A percentile compares a stretch with the other conserved stretches of the same genome.
Conservation (phyloP, 139 green algal species). For the Diplosphaera chodatii region DNA sequence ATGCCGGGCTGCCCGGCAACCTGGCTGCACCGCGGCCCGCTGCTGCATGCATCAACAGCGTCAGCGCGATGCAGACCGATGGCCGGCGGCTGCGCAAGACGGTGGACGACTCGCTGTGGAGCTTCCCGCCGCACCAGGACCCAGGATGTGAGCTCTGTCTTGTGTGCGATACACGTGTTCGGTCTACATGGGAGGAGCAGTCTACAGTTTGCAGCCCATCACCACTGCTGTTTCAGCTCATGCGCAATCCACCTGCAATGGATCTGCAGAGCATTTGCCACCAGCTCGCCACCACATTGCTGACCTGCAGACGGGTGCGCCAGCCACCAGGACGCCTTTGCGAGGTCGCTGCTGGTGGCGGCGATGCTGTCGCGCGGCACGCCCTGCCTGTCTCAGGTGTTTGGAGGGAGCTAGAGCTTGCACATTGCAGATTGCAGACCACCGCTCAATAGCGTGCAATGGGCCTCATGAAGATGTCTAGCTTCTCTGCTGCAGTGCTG, state of each 20-base stretch:
- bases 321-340: constrained; percentile 14
- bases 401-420: too few relatives aligned
- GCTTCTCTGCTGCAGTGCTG: too few relatives aligned
- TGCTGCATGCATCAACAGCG: constrained; percentile 48
- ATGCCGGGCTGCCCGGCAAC: constrained; percentile 29
- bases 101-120: background rate
- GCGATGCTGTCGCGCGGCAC: constrained; percentile 37
- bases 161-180: too few relatives aligned
- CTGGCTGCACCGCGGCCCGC: constrained; percentile 41
- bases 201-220: too few relatives aligned
- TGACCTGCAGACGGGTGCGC: background rate
- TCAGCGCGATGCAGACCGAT: constrained; percentile 16
- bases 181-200: too few relatives aligned
- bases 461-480: too few relatives aligned
- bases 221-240: too few relatives aligned
- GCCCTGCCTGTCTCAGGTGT: constrained; percentile 30
- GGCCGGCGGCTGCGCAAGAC: background rate
- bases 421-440: too few relatives aligned
- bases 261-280: too few relatives aligned
- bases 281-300: too few relatives aligned
- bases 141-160: background rate
- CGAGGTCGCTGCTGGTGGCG: constrained; percentile 27
- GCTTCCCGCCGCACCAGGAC: background rate
- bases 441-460: too few relatives aligned
- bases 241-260: too few relatives aligned